phyloP scores from a whole-genome alignment of 768 basidiomycete species.

The Crucibulum laeve region DNA sequence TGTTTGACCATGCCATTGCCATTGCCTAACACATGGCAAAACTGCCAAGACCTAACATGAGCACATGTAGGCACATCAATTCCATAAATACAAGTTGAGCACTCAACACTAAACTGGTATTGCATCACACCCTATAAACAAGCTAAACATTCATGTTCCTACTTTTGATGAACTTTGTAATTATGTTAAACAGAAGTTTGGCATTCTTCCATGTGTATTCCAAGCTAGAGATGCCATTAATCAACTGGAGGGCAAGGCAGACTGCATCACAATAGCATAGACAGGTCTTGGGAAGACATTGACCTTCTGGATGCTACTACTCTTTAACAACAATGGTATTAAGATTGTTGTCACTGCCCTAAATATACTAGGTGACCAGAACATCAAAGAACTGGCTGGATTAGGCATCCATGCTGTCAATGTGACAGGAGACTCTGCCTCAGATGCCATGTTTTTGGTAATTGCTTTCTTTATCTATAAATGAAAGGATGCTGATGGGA shows the following conservation, averaged over 20 bases:
- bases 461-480: neutral
- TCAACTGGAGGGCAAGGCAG: neutral
- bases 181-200: neutral
- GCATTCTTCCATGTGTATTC: neutral
- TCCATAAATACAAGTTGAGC: neutral
- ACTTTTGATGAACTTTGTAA: neutral
- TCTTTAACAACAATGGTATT: conserved; percentile 11
- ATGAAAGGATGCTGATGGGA: neutral
- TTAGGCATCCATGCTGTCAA: conserved; percentile 8
- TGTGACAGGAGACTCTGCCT: conserved; percentile 8
- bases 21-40: neutral
- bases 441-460: neutral
- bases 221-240: conserved; percentile 11
- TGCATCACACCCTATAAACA: no score
- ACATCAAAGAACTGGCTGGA: conserved; percentile 4
- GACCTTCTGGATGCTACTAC: conserved; percentile 17
- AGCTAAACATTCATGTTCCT: no score
- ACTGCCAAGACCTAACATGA: neutral
- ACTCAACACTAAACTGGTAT: no score
- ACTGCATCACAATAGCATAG: conserved; percentile 8
- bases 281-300: conserved; percentile 20
- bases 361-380: conserved; percentile 12
- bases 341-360: conserved; percentile 13
- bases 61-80: neutral
- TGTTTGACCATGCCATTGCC: neutral